Evolutionary conservation across 2,329 filamentous ascomycete species (phyloP), one percentile per base, ranked within the genome.

Genomic region (Bipolaris oryzae): DNA sequence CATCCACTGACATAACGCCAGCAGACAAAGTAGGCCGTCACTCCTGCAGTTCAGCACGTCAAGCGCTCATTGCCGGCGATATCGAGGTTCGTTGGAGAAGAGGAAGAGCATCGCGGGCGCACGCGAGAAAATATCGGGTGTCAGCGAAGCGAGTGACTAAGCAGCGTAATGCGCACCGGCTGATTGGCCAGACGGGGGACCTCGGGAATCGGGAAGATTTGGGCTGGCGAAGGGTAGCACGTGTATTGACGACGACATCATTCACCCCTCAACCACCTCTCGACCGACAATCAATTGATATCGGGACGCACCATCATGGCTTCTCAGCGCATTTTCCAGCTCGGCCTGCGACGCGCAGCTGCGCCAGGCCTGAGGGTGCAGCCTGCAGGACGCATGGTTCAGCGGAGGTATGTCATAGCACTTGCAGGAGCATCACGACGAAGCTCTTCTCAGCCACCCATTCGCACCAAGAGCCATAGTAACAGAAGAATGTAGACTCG

Each of bases 261-360:
- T 67, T 65, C 25, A 68, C 66, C 72, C 63, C 65, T 67, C 68
- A 53, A 56, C 61, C 16, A 23, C 23, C 44, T 47, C 58, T 55
- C 48, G 61, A 63, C 48, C 39, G 13, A 58, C 65, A 62, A 62
- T 69, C 60, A 55, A 57, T 59, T 55, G 56, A 43, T 28, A 55
- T 15, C 25, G 41, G 50, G 47, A 57, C 34, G 41, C 46, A 53
- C 59, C 62, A 68, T 50, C 60, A 77, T 77, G 74, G 69, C 79
- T 72, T 80, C 76, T 68, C 78, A 79, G 69, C 79, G 79, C 59
- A 74, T 80, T 49, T 77, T 77, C 70, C 75, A 78, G 66, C 73
- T 79, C 62, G 75, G 77, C 35, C 74, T 79, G 61, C 77, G 76
- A 67, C 75, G 74, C 55, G 71, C 74, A 34, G 72, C 70, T 31